Evolutionary conservation across 805 yeast species (phyloP), one percentile per base, ranked within the genome.

Genomic region (Isabelozyma gotoi): DNA sequence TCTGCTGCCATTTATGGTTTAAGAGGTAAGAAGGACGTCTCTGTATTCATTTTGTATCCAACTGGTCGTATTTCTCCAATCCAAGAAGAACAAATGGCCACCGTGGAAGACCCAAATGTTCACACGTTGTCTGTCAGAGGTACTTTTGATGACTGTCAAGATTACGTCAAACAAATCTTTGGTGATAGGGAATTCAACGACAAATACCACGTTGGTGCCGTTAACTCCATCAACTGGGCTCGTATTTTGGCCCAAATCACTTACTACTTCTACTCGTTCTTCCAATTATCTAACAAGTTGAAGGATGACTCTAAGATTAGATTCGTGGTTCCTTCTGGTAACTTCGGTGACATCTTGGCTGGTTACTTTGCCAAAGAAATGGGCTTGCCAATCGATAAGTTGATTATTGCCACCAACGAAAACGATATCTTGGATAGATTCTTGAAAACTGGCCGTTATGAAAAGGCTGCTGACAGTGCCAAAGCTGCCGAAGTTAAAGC

Each of bases 151-250:
- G 97, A 94, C 70, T 94, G 99, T 71, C 99, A 94, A 73, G 97
- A 89, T 59, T 81, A 91, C 45, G 98, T 94, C 49, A 94, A 94
- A 71, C 86, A 85, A 59, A 83, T 92, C 48, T 94, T 94, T 65
- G 94, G 92, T 48, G 99, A 94, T 65, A 71, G 64, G 41, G 89
- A 85, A 50, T 94, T 94, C 76, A 94, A 94, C 69, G 78, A 77
- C 51, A 85, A 82, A 64, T 87, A 91, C 71, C 97, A 91, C 60
- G 85, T 94, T 45, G 99, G 98, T 55, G 99, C 99, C 14, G 96
- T 94, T 48, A 94, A 94, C 73, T 91, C 98, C 38, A 94, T 94
- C 66, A 94, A 94, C 77, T 94, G 99, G 99, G 98, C 99, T 7
- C 84, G 99, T 71, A 94, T 94, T 54, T 78, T 94, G 56, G 97